phyloP scores from a whole-genome alignment of 495 filamentous ascomycete genomes.

The Hyaloscypha bicolor region DNA sequence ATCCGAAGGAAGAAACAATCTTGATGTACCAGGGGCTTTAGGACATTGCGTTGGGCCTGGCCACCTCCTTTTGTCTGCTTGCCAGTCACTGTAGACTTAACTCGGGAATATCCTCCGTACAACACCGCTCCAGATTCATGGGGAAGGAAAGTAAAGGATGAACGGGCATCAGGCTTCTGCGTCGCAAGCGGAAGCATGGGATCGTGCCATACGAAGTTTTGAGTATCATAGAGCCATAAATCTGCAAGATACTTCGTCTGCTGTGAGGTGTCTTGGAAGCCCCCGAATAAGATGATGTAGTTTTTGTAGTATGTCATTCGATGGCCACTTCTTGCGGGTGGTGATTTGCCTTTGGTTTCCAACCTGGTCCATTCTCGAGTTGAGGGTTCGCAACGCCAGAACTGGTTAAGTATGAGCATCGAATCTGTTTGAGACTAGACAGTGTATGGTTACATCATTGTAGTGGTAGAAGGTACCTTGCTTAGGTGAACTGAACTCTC shows the following conservation, averaged over 20 bases:
- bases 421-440: background rate
- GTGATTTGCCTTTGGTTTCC: constrained; percentile 83
- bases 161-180: constrained; percentile 85
- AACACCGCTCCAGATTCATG: constrained; percentile 87
- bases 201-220: constrained; percentile 75
- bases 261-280: constrained; percentile 94
- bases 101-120: constrained; percentile 90
- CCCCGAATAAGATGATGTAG: constrained; percentile 74
- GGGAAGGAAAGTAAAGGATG: constrained; percentile 86
- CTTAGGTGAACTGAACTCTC: constrained; percentile 77
- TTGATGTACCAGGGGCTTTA: constrained; percentile 86
- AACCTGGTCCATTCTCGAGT: constrained; percentile 87
- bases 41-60: constrained; percentile 61
- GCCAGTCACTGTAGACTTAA: constrained; percentile 64
- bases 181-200: constrained; percentile 71
- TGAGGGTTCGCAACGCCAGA: constrained; percentile 85
- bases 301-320: constrained; percentile 94
- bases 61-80: constrained; percentile 66
- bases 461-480: constrained; percentile 99
- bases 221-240: constrained; percentile 63
- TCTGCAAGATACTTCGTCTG: constrained; percentile 87
- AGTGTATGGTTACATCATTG: constrained; percentile 59
- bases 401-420: constrained; percentile 38
- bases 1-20: constrained; percentile 94
- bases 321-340: constrained; percentile 89